Percentiles rank a stretch among this genome's conserved stretches.
These are phyloP conservation scores for Umbelopsis sp. DNA, from an alignment of 371 early-diverging fungal genomes.

Conservation along the genomic window DNA sequence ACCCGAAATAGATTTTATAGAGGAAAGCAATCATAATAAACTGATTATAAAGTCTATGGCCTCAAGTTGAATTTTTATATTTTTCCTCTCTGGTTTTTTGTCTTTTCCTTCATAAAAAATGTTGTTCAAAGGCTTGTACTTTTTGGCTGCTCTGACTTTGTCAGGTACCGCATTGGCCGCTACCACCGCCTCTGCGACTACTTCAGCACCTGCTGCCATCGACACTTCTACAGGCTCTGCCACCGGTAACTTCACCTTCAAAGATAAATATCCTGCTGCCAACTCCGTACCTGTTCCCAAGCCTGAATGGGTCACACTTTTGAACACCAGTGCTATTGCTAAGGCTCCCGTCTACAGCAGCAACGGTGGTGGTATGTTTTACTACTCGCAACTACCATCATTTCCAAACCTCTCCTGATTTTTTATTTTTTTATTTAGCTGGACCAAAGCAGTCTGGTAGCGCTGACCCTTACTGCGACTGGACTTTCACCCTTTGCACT, in stretches of 20 bases:
- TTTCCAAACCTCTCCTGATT: neutral
- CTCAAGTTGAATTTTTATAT: too few species aligned
- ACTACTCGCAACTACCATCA: neutral
- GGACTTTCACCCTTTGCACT: slow-evolving; percentile 58
- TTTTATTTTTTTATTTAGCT: slow-evolving; percentile 8
- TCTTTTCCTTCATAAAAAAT: neutral
- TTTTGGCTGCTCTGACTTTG: neutral
- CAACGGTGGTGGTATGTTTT: slow-evolving; percentile 24
- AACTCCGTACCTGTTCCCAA: slow-evolving; percentile 45
- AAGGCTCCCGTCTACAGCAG: slow-evolving; percentile 44
- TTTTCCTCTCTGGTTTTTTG: too few species aligned
- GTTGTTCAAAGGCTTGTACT: neutral
- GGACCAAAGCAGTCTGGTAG: slow-evolving; percentile 33
- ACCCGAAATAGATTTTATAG: slow-evolving; percentile 1
- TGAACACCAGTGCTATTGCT: slow-evolving; percentile 40
- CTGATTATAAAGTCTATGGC: too few species aligned
- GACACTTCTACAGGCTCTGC: slow-evolving; percentile 17
- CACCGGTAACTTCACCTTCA: slow-evolving; percentile 36
- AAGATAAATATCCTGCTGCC: slow-evolving; percentile 40
- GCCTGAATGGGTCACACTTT: slow-evolving; percentile 52
- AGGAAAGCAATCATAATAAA: too few species aligned
- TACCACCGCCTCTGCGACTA: slow-evolving; percentile 22
- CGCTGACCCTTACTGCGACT: slow-evolving; percentile 54
- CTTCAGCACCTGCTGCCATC: slow-evolving; percentile 17
- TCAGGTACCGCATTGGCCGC: slow-evolving; percentile 18